A percentile compares a stretch with the other conserved stretches of the same genome.
Conservation (phyloP, 805 yeast genomes). For the Brettanomyces sp. region DNA sequence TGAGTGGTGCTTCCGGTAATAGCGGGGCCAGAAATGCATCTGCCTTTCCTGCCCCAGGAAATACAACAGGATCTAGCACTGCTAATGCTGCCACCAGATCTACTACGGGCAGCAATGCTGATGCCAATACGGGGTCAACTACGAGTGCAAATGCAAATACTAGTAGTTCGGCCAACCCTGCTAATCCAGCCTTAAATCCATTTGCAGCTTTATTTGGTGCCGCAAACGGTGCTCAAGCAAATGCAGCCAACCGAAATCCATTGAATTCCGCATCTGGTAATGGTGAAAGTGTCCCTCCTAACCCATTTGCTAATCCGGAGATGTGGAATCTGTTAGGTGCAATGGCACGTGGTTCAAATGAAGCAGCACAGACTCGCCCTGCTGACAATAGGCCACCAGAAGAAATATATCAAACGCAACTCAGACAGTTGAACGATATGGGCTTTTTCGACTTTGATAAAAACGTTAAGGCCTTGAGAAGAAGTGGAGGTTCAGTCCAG, state of each 20-base stretch:
- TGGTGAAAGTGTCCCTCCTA: conserved; percentile 15
- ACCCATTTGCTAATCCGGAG: conserved; percentile 41
- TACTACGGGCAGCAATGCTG: conserved; percentile 3
- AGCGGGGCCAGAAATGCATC: conserved; percentile 19
- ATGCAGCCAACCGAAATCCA: conserved; percentile 15
- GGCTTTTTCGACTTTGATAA: conserved; percentile 88
- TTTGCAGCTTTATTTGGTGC: conserved; percentile 29
- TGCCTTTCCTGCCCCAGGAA: conserved; percentile 45
- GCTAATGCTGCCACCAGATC: conserved; percentile 5
- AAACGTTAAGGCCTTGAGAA: conserved; percentile 83
- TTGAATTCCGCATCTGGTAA: conserved; percentile 10
- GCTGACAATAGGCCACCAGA: conserved; percentile 67
- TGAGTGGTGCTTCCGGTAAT: conserved; percentile 26
- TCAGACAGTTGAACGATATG: conserved; percentile 71
- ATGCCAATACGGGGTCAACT: conserved; percentile 5
- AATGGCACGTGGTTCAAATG: conserved; percentile 44
- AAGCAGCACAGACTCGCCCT: conserved; percentile 47
- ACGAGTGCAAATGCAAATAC: conserved; percentile 12
- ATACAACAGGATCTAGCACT: neutral
- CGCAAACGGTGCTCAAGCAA: conserved; percentile 18
- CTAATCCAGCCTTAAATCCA: conserved; percentile 25
- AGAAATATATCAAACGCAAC: conserved; percentile 62
- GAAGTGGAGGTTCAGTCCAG: conserved; percentile 95
- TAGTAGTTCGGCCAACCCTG: conserved; percentile 8
- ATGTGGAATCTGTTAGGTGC: conserved; percentile 42